Conservation (phyloP, 2,329 filamentous ascomycete genomes). For the Pezicula rhizophila region DNA sequence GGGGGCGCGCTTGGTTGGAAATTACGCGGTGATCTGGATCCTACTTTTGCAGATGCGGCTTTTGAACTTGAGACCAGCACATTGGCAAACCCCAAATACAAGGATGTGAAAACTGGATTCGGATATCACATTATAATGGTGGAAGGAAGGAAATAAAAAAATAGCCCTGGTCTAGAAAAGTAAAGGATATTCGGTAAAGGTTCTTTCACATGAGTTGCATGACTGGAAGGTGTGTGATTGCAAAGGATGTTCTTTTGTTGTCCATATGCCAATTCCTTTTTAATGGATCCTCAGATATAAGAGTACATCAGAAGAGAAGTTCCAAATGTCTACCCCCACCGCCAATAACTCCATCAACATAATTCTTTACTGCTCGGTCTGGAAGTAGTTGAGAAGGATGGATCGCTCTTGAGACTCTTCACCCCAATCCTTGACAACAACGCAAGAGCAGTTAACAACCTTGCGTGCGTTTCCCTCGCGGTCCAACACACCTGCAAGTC, state of each 20-base stretch:
- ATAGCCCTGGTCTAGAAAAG: background rate
- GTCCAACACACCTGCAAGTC: conserved; percentile 78
- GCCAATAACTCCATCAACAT: conserved; percentile 20
- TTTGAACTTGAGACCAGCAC: conserved; percentile 63
- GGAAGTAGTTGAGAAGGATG: conserved; percentile 99
- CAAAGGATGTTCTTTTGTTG: conserved; percentile 4
- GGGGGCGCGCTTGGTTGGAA: conserved; percentile 72
- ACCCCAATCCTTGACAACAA: conserved; percentile 99
- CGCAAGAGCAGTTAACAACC: conserved; percentile 99
- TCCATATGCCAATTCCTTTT: conserved; percentile 25
- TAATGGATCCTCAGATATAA: conserved; percentile 22
- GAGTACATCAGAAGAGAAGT: conserved; percentile 26
- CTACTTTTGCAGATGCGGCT: conserved; percentile 67
- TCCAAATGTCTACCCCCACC: conserved; percentile 23
- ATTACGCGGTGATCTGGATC: conserved; percentile 58
- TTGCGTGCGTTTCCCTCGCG: conserved; percentile 99
- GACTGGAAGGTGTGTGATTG: background rate
- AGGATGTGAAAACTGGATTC: conserved; percentile 66
- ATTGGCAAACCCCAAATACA: conserved; percentile 57
- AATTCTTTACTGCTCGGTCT: conserved; percentile 67
- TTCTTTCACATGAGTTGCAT: too few species aligned
- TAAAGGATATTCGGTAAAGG: conserved; percentile 1
- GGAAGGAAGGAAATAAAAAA: conserved; percentile 27
- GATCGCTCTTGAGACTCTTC: conserved; percentile 99
- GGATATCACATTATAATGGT: conserved; percentile 82